Conservation (phyloP, 2,329 filamentous ascomycete genomes). For the Penicillium nordicum region DNA sequence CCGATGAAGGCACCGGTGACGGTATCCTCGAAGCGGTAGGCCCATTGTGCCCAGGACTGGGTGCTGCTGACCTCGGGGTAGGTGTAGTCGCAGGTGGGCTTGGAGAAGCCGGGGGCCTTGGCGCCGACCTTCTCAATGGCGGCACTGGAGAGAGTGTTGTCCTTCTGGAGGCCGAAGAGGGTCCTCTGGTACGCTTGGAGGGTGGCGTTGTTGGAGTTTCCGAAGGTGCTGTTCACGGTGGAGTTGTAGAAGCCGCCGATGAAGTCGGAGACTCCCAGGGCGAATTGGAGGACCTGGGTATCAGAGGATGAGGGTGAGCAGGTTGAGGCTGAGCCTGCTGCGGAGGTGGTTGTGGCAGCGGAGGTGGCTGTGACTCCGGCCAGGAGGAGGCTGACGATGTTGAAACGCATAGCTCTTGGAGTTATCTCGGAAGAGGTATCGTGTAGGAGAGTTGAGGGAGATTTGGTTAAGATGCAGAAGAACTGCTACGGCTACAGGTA, state of each 20-base stretch:
- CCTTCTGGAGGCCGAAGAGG: conserved; percentile 23
- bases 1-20: conserved; percentile 27
- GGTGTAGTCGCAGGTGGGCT: conserved; percentile 24
- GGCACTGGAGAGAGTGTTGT: conserved; percentile 24
- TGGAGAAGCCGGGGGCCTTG: conserved; percentile 15
- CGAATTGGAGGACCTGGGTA: conserved; percentile 21
- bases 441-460: background rate
- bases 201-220: conserved; percentile 17
- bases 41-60: conserved; percentile 18
- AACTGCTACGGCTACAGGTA: background rate
- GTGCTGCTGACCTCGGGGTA: conserved; percentile 17
- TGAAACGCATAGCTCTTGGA: conserved; percentile 18
- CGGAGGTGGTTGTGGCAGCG: conserved; percentile 8
- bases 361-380: conserved; percentile 14
- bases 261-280: conserved; percentile 24
- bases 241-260: conserved; percentile 28
- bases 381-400: conserved; percentile 19
- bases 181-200: conserved; percentile 17
- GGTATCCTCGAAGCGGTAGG: conserved; percentile 21
- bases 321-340: conserved; percentile 6
- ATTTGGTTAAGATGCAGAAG: background rate
- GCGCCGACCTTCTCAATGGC: conserved; percentile 23
- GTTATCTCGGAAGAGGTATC: background rate
- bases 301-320: conserved; percentile 24
- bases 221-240: conserved; percentile 21